Evolutionary conservation across 441 rosid species (phyloP).

Genomic region (Arabidopsis lyrata): DNA sequence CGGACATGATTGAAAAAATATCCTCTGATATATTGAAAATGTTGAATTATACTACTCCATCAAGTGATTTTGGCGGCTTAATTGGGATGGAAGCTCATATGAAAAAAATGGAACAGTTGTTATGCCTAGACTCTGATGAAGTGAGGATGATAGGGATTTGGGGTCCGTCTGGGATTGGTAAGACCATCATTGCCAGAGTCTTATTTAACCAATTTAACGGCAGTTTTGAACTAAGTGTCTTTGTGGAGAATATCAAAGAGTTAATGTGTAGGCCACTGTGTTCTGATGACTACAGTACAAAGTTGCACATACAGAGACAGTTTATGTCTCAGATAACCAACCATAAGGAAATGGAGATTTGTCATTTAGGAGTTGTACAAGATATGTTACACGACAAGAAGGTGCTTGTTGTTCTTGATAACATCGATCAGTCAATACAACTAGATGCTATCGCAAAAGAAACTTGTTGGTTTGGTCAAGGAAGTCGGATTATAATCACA

Average conservation of each 20-base stretch:
- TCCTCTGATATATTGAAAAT: background rate
- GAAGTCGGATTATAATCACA: constrained; percentile 16
- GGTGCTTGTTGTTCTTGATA: background rate
- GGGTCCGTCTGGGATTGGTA: constrained; percentile 15
- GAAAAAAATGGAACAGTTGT: background rate
- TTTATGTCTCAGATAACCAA: background rate
- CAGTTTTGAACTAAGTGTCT: background rate
- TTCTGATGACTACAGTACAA: background rate
- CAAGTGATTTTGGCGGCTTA: background rate
- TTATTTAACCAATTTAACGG: background rate
- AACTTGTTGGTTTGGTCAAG: constrained; percentile 2
- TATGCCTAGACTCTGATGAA: background rate
- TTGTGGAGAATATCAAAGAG: background rate
- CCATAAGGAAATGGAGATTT: background rate
- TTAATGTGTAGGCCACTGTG: background rate
- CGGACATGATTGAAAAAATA: background rate
- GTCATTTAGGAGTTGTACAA: background rate
- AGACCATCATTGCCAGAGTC: background rate
- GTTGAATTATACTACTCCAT: background rate
- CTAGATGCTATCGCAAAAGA: too few species aligned
- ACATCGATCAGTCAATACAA: background rate
- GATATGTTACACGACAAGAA: background rate
- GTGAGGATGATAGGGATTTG: constrained; percentile 21
- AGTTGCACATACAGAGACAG: background rate
- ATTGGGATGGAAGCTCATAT: constrained; percentile 14